Base-by-base conservation (phyloP, 805 yeast genomes). In the Hanseniaspora vineae region DNA sequence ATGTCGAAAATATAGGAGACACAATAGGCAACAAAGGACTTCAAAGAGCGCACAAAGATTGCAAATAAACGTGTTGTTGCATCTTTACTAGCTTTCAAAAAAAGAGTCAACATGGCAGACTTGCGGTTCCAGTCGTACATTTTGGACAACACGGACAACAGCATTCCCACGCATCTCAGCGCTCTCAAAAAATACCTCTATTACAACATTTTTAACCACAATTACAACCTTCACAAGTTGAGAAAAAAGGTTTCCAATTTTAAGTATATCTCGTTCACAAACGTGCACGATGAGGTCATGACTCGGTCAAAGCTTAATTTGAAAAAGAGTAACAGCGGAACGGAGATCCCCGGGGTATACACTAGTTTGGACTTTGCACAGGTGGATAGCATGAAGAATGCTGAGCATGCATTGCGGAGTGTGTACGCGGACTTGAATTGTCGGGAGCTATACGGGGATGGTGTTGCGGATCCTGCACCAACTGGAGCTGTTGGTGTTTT, bases 211-310 rank as follows among this genome's bases (percentile, higher is more conserved):
- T 44, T 44, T 10, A 47, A 44, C 20, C 44, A 47, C 8, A 12
- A 31, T 6, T 47, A 47, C 17, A 18, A 39, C 6, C 33, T 37
- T n/a, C 46, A 47, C 39, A 47, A 47, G 31, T 44, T 43, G 5
- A 31, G 49, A 18, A 35, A 43, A 4, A 47, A 47, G 35, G 13
- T 33, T 3, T 29, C 32, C 18, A 5, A 40, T 14, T 40, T 44
- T 35, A 33, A 44, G 12, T 47, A 46, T 9, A 19, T 35, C 1
- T 23, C 35, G 12, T 13, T 47, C n/a, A 23, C 45, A 12, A 44
- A 47, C 42, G 37, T 40, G 1, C n/a, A 39, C 2, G 29, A 15
- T n/a, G 46, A 31, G n/a, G 2, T 29, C 29, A 23, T 23, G 8
- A 23, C 29, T 8, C 4, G 8, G 6, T 5, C 29, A 8, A 23